phyloP scores from a whole-genome alignment of 768 basidiomycete genomes.

The Coprinellus aureogranulatus region DNA sequence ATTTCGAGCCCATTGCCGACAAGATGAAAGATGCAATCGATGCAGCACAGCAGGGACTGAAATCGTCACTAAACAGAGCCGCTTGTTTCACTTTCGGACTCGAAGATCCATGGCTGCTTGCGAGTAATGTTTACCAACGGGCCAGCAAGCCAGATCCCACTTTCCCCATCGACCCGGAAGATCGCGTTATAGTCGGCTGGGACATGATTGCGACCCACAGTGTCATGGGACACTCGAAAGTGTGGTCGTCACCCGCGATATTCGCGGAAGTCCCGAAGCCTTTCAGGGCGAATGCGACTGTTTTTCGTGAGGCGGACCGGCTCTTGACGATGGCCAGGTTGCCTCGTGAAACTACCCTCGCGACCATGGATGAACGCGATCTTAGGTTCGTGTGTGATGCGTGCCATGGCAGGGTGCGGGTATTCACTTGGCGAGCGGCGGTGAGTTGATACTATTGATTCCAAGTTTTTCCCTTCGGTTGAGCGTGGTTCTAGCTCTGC shows the following conservation, averaged over 20 bases:
- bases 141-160: too few relatives aligned
- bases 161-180: background rate
- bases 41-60: too few relatives aligned
- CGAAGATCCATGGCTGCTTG: too few relatives aligned
- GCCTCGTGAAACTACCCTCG: background rate
- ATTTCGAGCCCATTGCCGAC: too few relatives aligned
- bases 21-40: too few relatives aligned
- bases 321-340: background rate
- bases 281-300: background rate
- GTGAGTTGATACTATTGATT: background rate
- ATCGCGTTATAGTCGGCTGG: background rate
- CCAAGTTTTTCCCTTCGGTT: background rate
- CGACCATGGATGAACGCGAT: background rate
- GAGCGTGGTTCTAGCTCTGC: background rate
- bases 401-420: background rate
- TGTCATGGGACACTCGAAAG: background rate
- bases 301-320: too few relatives aligned
- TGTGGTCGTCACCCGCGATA: background rate
- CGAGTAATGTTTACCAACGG: background rate
- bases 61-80: too few relatives aligned
- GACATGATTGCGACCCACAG: background rate
- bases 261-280: background rate
- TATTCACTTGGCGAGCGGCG: slow-evolving; percentile 4
- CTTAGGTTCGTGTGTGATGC: background rate
- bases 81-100: too few relatives aligned